These are phyloP conservation scores for Avena eriantha DNA, from an alignment of 176 grass and related monocot genomes.

Conservation along the genomic window DNA sequence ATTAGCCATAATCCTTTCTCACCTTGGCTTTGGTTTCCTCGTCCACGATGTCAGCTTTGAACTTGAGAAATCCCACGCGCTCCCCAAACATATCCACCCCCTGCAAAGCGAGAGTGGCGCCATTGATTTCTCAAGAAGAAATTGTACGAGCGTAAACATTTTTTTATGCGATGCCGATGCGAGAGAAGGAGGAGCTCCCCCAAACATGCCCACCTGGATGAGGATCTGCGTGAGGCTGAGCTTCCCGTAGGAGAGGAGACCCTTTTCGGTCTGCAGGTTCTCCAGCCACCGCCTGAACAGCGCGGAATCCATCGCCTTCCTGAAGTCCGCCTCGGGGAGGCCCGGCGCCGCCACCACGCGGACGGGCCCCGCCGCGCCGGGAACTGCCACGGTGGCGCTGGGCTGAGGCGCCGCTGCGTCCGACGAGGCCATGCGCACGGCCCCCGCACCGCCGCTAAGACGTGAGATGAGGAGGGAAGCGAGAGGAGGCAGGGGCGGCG, in stretches of 20 bases:
- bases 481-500: conserved; percentile 11
- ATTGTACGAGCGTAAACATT: too few relatives aligned
- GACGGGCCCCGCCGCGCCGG: conserved; percentile 47
- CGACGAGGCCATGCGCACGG: conserved; percentile 64
- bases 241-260: conserved; percentile 61
- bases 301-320: conserved; percentile 64
- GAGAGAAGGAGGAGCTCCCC: conserved; percentile 39
- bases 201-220: conserved; percentile 62
- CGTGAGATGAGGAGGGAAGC: background rate
- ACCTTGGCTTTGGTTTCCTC: conserved; percentile 82
- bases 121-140: too few relatives aligned
- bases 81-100: conserved; percentile 89
- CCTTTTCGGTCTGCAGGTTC: conserved; percentile 78
- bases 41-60: conserved; percentile 88
- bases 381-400: conserved; percentile 50
- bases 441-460: background rate
- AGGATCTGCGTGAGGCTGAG: conserved; percentile 66
- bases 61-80: conserved; percentile 89
- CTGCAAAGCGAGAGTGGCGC: conserved; percentile 31
- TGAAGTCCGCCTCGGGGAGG: conserved; percentile 71
- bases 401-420: background rate
- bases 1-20: background rate
- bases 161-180: background rate
- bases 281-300: conserved; percentile 84
- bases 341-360: conserved; percentile 64